A percentile compares a stretch with the other conserved stretches of the same genome.
These are phyloP conservation scores for Penicillium paradoxum DNA, from an alignment of 495 filamentous ascomycete species.

Conservation along the genomic window DNA sequence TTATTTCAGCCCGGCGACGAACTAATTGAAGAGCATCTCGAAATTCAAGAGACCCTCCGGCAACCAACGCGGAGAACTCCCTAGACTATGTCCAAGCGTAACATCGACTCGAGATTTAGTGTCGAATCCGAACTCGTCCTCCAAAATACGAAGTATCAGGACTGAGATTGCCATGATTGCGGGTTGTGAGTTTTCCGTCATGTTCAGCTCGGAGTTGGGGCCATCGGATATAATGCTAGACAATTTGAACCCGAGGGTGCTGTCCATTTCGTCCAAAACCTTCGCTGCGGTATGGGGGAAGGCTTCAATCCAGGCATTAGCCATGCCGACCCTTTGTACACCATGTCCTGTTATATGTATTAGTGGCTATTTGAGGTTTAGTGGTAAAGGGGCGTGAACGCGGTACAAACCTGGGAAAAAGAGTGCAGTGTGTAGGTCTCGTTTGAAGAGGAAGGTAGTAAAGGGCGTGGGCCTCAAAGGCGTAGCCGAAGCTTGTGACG, in stretches of 20 bases:
- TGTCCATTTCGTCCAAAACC: slow-evolving; percentile 80
- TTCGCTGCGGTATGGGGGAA: slow-evolving; percentile 71
- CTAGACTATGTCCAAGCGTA: slow-evolving; percentile 88
- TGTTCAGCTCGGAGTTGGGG: slow-evolving; percentile 66
- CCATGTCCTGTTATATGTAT: slow-evolving; percentile 65
- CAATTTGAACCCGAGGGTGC: slow-evolving; percentile 59
- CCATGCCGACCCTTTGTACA: slow-evolving; percentile 92
- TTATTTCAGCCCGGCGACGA: slow-evolving; percentile 72
- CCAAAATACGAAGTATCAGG: slow-evolving; percentile 83
- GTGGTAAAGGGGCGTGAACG: background rate
- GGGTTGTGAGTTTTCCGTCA: slow-evolving; percentile 85
- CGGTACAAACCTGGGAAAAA: slow-evolving; percentile 73
- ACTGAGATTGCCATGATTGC: slow-evolving; percentile 94
- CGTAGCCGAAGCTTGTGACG: background rate
- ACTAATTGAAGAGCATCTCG: slow-evolving; percentile 74
- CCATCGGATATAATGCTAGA: slow-evolving; percentile 77
- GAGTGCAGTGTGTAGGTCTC: slow-evolving; percentile 61
- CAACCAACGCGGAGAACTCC: slow-evolving; percentile 92
- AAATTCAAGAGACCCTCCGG: slow-evolving; percentile 71
- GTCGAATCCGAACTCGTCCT: slow-evolving; percentile 76
- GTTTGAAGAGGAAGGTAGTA: slow-evolving; percentile 12
- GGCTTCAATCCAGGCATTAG: slow-evolving; percentile 71
- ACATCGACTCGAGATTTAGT: slow-evolving; percentile 65
- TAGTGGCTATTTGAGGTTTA: slow-evolving; percentile 1
- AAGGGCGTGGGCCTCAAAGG: background rate